phyloP scores from a whole-genome alignment of 345 rosid genomes.

The Syzygium aromaticum region DNA sequence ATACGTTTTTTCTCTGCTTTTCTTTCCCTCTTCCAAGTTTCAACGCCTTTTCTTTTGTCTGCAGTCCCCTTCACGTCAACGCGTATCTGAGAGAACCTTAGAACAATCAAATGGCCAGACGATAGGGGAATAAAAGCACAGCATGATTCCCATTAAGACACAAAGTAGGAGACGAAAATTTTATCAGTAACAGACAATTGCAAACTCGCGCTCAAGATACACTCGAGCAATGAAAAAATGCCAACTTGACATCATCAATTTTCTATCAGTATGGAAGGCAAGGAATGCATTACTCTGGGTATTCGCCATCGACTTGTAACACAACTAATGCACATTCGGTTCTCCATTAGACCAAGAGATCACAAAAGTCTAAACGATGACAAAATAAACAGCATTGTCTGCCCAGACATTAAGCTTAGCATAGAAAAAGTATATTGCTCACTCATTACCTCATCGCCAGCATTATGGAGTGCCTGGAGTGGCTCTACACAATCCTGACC shows the following conservation, averaged over 20 bases:
- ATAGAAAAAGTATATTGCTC: background rate
- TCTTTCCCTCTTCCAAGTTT: slow-evolving; percentile 45
- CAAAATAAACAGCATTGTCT: background rate
- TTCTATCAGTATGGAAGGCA: background rate
- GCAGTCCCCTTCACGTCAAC: slow-evolving; percentile 47
- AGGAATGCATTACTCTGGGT: background rate
- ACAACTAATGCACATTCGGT: background rate
- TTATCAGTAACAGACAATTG: background rate
- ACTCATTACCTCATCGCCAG: slow-evolving; percentile 53
- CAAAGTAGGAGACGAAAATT: background rate
- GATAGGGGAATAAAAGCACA: background rate
- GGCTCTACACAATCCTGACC: slow-evolving; percentile 90
- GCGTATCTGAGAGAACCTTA: slow-evolving; percentile 26
- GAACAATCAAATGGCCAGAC: background rate
- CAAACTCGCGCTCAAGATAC: background rate
- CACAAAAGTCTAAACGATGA: background rate
- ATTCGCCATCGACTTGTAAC: background rate
- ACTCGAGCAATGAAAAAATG: background rate
- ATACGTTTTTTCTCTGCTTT: slow-evolving; percentile 81
- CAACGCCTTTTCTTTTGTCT: slow-evolving; percentile 43
- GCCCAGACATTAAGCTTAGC: background rate
- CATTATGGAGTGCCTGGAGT: slow-evolving; percentile 78
- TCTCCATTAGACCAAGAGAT: background rate
- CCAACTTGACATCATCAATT: background rate
- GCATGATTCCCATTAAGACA: background rate